Base-by-base conservation (phyloP, 805 yeast species). In the Torulaspora gathmanii region DNA sequence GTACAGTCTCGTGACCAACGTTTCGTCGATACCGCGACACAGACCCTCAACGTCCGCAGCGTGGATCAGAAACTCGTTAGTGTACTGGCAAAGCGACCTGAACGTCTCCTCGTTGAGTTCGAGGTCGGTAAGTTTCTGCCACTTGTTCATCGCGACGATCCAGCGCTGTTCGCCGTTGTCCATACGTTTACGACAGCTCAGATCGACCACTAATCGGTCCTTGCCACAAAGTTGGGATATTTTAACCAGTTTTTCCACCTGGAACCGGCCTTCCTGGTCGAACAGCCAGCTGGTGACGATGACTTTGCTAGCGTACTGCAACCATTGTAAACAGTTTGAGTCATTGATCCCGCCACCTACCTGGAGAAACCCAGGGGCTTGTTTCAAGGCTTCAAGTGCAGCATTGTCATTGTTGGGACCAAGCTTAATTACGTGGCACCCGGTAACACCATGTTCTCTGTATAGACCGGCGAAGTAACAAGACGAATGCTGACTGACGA, bases 1-100 rank as follows among this genome's bases (percentile, higher is more conserved):
- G 17, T 88, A 88, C 33, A 93, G 69, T 45, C 75, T 75, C 22
- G 48, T 46, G 4, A 93, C 97, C 34, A 93, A 70, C 13, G 80
- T 77, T 59, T 82, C 81, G 59, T 93, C 99, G 27, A 93, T 86
- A 0, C 99, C 99, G 33, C 79, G 76, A 63, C 99, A 93, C 13
- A 93, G 72, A 0, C 99, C 99, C 67, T 93, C 99, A 3, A 93
- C 98, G 65, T 93, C 99, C 0, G 99, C 99, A 3, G 99, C 99
- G 68, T 93, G 99, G 13, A 93, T 83, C 43, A 93, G 69, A 59
- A 91, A 86, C 67, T 93, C 99, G 52, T 79, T 76, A 57, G 97
- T 87, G 66, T 83, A 86, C 39, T 70, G 45, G 7, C 82, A 67
- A 31, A 93, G 72, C 37, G 65, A 49, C 3, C 56, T 61, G 47